Evolutionary conservation across 192 early-diverging fungal species (phyloP).

Genomic region (Entomortierella parvispora): DNA sequence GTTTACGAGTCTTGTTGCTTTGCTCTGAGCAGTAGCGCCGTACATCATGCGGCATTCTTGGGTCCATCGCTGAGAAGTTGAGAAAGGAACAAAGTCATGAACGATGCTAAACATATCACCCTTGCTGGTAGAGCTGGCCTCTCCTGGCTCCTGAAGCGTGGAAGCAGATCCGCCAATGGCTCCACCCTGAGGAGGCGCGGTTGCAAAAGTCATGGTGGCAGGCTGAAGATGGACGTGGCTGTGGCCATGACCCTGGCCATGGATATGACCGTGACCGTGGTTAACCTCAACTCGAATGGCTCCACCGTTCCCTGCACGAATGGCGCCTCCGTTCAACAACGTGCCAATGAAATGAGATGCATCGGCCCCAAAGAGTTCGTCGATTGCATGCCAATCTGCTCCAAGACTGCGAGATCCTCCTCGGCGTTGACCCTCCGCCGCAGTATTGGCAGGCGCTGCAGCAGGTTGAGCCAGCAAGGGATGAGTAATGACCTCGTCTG

Average conservation of each 20-base stretch:
- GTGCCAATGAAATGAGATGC: constrained; percentile 34
- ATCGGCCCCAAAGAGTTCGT: constrained; percentile 65
- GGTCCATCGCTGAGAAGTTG: constrained; percentile 83
- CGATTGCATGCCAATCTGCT: constrained; percentile 68
- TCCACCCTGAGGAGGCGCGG: not conserved
- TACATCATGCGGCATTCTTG: constrained; percentile 89
- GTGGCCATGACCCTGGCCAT: not conserved
- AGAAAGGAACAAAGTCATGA: constrained; percentile 74
- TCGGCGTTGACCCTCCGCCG: constrained; percentile 25
- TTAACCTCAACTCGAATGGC: constrained; percentile 48
- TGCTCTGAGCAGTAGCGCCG: constrained; percentile 68
- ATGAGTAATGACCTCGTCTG: constrained; percentile 72
- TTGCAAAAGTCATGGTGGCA: constrained; percentile 9
- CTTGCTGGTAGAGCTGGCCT: constrained; percentile 13
- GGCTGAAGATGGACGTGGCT: no score
- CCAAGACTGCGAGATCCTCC: constrained; percentile 47
- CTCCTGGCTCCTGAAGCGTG: constrained; percentile 45
- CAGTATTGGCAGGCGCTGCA: constrained; percentile 8
- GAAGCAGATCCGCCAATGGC: constrained; percentile 59
- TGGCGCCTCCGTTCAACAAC: constrained; percentile 39
- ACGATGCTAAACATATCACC: constrained; percentile 64
- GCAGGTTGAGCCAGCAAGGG: constrained; percentile 69
- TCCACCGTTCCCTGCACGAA: constrained; percentile 28
- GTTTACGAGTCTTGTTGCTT: constrained; percentile 67
- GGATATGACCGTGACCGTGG: constrained; percentile 21